phyloP scores from a whole-genome alignment of 768 basidiomycete species.

The Mrakia blollopis region DNA sequence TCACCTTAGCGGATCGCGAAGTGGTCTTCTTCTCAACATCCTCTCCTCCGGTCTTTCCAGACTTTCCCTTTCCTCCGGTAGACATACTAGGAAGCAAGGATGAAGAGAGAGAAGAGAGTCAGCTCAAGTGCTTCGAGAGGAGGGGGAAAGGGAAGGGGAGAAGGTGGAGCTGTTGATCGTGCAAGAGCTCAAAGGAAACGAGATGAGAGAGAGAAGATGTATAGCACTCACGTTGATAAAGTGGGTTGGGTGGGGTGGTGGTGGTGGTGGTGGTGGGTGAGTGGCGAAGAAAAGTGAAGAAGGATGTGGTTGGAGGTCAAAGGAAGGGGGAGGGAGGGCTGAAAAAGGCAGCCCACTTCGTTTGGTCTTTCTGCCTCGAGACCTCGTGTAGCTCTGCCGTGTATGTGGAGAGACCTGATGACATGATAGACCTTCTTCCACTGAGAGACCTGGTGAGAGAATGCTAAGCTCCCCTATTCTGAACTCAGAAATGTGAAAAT shows the following conservation, averaged over 20 bases:
- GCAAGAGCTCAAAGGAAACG: background rate
- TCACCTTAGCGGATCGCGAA: slow-evolving; percentile 62
- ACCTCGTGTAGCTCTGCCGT: too few relatives aligned
- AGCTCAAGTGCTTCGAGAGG: too few relatives aligned
- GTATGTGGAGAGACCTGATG: too few relatives aligned
- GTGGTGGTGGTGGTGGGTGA: background rate
- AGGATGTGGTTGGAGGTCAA: slow-evolving; percentile 3
- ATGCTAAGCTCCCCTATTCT: too few relatives aligned
- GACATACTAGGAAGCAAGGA: slow-evolving; percentile 5
- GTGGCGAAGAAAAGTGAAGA: background rate
- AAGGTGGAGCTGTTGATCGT: background rate
- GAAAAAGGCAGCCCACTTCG: too few relatives aligned
- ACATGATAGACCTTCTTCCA: too few relatives aligned
- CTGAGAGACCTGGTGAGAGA: too few relatives aligned
- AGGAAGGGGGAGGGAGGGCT: background rate
- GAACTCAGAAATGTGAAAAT: too few relatives aligned
- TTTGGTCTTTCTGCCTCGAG: too few relatives aligned
- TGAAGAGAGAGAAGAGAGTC: background rate
- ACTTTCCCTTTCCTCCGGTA: slow-evolving; percentile 35
- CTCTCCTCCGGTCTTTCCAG: slow-evolving; percentile 47
- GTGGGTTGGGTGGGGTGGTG: background rate
- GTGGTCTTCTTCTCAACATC: slow-evolving; percentile 51
- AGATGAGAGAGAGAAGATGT: background rate
- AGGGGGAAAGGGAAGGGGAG: background rate
- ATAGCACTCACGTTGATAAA: slow-evolving; percentile 16